A percentile compares a stretch with the other conserved stretches of the same genome.
Conservation (phyloP, 116 monocot species). For the Papilionanthe hybrid region DNA sequence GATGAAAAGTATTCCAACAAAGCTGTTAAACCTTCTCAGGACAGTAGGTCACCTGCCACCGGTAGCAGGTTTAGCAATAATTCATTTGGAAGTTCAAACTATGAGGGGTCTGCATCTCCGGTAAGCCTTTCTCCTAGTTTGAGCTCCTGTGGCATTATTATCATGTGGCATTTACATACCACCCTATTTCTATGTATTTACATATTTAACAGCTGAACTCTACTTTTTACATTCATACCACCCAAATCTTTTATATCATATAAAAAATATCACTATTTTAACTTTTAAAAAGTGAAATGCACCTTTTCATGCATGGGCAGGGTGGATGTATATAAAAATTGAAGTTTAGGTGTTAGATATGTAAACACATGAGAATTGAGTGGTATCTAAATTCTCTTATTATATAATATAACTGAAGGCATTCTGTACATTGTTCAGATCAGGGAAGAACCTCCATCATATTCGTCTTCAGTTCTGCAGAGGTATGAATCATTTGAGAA, state of each 20-base stretch:
- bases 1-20: neutral
- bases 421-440: constrained; percentile 33
- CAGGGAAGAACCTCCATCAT: constrained; percentile 82
- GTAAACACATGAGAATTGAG: too few relatives aligned
- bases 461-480: constrained; percentile 50
- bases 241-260: too few relatives aligned
- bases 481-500: constrained; percentile 88
- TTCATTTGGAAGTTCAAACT: constrained; percentile 26
- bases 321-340: too few relatives aligned
- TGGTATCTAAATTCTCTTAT: too few relatives aligned
- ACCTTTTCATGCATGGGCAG: too few relatives aligned
- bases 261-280: too few relatives aligned
- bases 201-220: too few relatives aligned
- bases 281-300: too few relatives aligned
- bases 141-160: neutral
- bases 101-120: constrained; percentile 43
- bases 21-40: constrained; percentile 21
- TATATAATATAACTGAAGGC: neutral
- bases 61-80: constrained; percentile 45
- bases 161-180: neutral
- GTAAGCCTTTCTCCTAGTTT: constrained; percentile 17
- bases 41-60: constrained; percentile 26
- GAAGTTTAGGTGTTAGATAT: too few relatives aligned
- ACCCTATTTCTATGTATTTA: too few relatives aligned
- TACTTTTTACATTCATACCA: too few relatives aligned